phyloP scores from a whole-genome alignment of 306 rosid genomes.

The Lathyrus sativus region DNA sequence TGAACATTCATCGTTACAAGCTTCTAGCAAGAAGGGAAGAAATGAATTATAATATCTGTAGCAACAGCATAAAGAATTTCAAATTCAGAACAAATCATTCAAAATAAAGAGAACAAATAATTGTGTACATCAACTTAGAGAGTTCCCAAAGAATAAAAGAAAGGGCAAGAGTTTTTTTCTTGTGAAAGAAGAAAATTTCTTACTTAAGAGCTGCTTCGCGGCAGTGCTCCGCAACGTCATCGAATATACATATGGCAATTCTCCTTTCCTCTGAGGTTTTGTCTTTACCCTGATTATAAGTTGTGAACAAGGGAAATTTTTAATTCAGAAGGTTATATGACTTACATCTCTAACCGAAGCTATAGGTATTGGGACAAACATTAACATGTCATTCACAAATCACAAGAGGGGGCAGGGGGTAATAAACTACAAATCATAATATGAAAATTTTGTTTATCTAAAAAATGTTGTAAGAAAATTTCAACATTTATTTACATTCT shows the following conservation, averaged over 20 bases:
- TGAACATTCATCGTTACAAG: conserved; percentile 90
- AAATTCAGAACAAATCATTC: conserved; percentile 30
- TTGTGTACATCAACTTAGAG: neutral
- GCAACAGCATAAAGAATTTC: conserved; percentile 32
- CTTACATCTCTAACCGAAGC: neutral
- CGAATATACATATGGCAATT: conserved; percentile 91
- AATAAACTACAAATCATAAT: conserved; percentile 15
- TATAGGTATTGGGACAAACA: conserved; percentile 10
- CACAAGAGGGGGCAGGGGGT: conserved; percentile 3
- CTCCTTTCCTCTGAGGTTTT: conserved; percentile 94
- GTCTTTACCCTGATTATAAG: conserved; percentile 80
- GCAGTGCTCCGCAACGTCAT: conserved; percentile 95
- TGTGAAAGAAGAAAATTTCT: conserved; percentile 25
- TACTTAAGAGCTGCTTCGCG: conserved; percentile 92
- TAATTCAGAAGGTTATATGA: conserved; percentile 1
- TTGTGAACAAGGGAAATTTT: conserved; percentile 5
- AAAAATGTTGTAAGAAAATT: neutral
- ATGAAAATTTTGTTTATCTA: neutral
- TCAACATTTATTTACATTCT: neutral
- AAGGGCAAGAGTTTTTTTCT: neutral
- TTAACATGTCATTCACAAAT: neutral
- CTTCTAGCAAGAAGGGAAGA: conserved; percentile 94
- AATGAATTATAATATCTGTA: conserved; percentile 82
- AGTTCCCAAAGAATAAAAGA: conserved; percentile 12
- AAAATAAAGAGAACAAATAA: conserved; percentile 13